Conservation (phyloP, 225 moss, liverwort and hornwort species). For the Sphagnum contortum region DNA sequence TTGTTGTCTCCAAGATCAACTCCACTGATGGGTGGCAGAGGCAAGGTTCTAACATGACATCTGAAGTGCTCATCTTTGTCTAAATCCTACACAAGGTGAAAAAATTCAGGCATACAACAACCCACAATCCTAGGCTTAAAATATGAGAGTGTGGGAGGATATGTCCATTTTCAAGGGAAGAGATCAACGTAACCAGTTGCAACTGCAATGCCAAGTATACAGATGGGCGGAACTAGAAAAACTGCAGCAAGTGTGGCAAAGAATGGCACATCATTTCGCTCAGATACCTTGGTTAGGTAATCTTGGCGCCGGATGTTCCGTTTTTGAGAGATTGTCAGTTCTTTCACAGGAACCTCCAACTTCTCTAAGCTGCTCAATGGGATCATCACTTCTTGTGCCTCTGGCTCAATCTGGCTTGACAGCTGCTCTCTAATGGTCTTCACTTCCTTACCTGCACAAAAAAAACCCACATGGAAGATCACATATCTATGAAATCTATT, state of each 20-base stretch:
- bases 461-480: too few relatives aligned
- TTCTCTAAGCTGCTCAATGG: constrained; percentile 31
- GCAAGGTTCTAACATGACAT: too few relatives aligned
- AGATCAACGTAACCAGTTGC: constrained; percentile 74
- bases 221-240: constrained; percentile 56
- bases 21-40: too few relatives aligned
- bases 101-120: too few relatives aligned
- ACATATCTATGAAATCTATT: too few relatives aligned
- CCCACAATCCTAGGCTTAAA: too few relatives aligned
- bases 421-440: constrained; percentile 76
- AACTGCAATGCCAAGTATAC: constrained; percentile 61
- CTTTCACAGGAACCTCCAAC: constrained; percentile 5
- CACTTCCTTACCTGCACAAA: constrained; percentile 16
- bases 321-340: constrained; percentile 66
- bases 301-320: constrained; percentile 70
- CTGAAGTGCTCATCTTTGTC: too few relatives aligned
- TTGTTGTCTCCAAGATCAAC: too few relatives aligned
- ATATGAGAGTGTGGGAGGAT: too few relatives aligned
- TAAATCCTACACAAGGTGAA: too few relatives aligned
- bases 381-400: constrained; percentile 23
- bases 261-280: constrained; percentile 74
- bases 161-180: constrained; percentile 22
- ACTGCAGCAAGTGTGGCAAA: constrained; percentile 58
- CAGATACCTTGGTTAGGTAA: constrained; percentile 64
- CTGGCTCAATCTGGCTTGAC: constrained; percentile 27